These are phyloP conservation scores for Talaromyces amestolkiae DNA, from an alignment of 2,329 filamentous ascomycete species.

Conservation along the genomic window DNA sequence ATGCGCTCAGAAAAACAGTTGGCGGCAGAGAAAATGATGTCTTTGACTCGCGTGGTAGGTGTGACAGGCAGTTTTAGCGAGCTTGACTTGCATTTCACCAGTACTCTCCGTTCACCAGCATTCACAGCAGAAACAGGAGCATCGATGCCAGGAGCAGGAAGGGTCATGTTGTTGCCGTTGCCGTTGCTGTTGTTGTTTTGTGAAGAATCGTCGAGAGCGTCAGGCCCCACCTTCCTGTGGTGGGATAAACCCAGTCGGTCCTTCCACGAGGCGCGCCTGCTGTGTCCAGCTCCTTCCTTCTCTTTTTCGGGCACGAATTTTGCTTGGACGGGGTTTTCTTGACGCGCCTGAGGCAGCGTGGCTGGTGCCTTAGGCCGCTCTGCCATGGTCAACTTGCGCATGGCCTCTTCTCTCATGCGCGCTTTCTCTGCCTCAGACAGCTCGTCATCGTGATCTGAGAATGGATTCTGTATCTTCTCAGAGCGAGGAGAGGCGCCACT, in stretches of 20 bases:
- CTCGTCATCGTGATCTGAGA: conserved; percentile 20
- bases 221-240: conserved; percentile 9
- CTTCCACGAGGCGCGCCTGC: conserved; percentile 31
- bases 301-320: conserved; percentile 2
- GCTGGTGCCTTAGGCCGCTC: conserved; percentile 15
- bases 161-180: conserved; percentile 21
- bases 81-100: conserved; percentile 68
- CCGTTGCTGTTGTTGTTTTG: conserved; percentile 7
- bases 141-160: conserved; percentile 58
- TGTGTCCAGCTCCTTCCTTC: conserved; percentile 20
- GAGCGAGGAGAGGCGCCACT: neutral
- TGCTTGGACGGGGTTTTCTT: neutral
- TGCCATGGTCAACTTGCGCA: conserved; percentile 35
- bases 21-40: conserved; percentile 68
- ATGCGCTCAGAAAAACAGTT: conserved; percentile 63
- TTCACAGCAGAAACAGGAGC: conserved; percentile 79
- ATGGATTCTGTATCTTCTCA: neutral
- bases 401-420: conserved; percentile 32
- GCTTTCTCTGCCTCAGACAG: conserved; percentile 22
- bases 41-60: conserved; percentile 69
- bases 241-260: conserved; percentile 30
- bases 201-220: conserved; percentile 9
- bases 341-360: neutral
- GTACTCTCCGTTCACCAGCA: conserved; percentile 70
- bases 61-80: conserved; percentile 70